phyloP scores from a whole-genome alignment of 192 early-diverging fungal genomes.

The Coemansia sp. region DNA sequence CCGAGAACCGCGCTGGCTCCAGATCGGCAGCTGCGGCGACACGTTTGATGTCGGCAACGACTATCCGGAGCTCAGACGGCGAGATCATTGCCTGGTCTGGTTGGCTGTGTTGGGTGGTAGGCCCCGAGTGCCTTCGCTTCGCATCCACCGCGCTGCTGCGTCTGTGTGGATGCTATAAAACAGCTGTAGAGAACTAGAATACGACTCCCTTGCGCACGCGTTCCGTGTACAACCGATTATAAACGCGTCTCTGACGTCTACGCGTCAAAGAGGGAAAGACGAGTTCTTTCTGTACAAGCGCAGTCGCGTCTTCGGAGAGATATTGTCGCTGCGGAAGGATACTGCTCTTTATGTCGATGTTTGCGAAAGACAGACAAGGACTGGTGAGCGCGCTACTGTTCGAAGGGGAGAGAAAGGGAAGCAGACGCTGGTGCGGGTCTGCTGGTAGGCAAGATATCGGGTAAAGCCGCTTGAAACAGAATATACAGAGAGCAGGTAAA shows the following conservation, averaged over 20 bases:
- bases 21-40: constrained; percentile 30
- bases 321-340: not conserved
- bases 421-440: not conserved
- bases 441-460: not conserved
- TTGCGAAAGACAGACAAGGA: not conserved
- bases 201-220: too few relatives aligned
- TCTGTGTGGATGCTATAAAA: not conserved
- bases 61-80: constrained; percentile 37
- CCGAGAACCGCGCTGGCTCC: constrained; percentile 6
- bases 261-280: not conserved
- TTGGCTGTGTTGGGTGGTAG: constrained; percentile 4
- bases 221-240: not conserved
- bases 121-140: not conserved
- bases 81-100: constrained; percentile 30
- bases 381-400: not conserved
- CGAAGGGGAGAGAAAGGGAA: not conserved
- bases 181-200: not conserved
- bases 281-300: not conserved
- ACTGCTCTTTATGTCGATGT: not conserved
- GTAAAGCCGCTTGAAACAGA: not conserved
- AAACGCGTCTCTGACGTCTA: not conserved
- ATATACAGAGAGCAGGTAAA: not conserved
- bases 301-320: not conserved
- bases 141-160: constrained; percentile 10
- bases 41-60: constrained; percentile 44